These are phyloP conservation scores for Phytopythium mirpurense DNA, from an alignment of 352 stramenopile genomes.

Conservation along the genomic window DNA sequence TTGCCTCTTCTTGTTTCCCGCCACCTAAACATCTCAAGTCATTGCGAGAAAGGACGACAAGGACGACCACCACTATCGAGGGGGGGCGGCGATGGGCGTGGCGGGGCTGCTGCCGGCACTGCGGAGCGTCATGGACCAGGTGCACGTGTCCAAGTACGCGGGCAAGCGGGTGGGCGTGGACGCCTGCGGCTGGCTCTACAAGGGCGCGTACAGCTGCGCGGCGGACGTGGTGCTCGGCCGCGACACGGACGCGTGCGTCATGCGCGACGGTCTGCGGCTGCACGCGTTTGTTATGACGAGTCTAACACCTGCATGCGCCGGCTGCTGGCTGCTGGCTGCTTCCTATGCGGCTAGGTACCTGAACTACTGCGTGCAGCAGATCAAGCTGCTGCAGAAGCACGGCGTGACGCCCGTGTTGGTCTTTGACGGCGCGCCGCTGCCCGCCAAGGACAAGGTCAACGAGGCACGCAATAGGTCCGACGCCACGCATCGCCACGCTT, in stretches of 20 bases:
- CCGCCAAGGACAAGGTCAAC: constrained; percentile 79
- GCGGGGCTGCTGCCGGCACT: constrained; percentile 51
- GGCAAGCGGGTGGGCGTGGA: constrained; percentile 76
- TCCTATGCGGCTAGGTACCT: constrained; percentile 58
- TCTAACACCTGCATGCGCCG: too few species aligned
- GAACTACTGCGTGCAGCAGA: constrained; percentile 82
- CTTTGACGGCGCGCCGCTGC: constrained; percentile 91
- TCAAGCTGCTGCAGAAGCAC: constrained; percentile 84
- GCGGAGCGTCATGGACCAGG: constrained; percentile 67
- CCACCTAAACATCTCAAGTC: not conserved
- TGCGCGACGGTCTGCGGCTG: too few species aligned
- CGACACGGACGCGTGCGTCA: constrained; percentile 40
- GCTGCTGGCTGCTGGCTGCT: too few species aligned
- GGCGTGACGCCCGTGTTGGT: constrained; percentile 88
- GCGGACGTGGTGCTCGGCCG: constrained; percentile 71
- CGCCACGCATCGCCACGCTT: too few species aligned
- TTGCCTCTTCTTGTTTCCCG: not conserved
- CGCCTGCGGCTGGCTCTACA: constrained; percentile 83
- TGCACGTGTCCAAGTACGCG: constrained; percentile 73
- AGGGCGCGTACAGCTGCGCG: constrained; percentile 85
- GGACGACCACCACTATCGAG: too few species aligned
- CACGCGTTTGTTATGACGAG: too few species aligned
- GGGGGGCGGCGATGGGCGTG: constrained; percentile 48
- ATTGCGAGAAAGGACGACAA: not conserved
- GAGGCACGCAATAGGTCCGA: constrained; percentile 33